Base-by-base conservation (phyloP, 768 basidiomycete species). In the Lenzites betulinus region DNA sequence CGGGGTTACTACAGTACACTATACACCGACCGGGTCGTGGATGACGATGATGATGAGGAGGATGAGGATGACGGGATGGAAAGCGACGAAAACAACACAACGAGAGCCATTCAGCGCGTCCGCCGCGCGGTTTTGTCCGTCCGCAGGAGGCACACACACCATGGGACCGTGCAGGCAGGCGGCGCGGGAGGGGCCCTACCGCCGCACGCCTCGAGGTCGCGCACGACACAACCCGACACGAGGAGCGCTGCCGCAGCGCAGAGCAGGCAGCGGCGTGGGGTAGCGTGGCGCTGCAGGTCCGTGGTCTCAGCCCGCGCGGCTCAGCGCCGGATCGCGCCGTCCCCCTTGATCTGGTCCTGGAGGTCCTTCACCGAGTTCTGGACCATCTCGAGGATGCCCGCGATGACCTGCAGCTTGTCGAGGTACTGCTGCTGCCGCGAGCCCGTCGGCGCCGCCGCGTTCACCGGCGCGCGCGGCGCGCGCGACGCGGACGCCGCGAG, bases 61-160 rank as follows among this genome's bases (percentile, higher is more conserved):
- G n/a, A n/a, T n/a, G n/a, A n/a, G 30, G 35, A 56, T 58, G 51
- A 56, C 51, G 61, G 11, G 30, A 33, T 33, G 11, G 38, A 63
- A 63, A 63, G 62, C 62, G 54, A 63, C 51, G 62, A 63, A 54
- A 63, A 63, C 62, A 63, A 38, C 62, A 63, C 62, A 63, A 44
- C 62, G 62, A 63, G 51, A 62, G 54, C 54, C 43, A 43, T 58
- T 42, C 38, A 35, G 51, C 57, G 52, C 42, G 62, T 33, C 51
- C 47, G n/a, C n/a, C n/a, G 56, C 38, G 60, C 55, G 51, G 54
- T 51, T 56, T 23, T 60, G 59, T 60, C 54, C 60, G 36, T 57
- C 50, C 50, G 43, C 50, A 33, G 43, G 43, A 26, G 25, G 54
- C 53, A 51, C 49, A 44, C 42, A 13, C 44, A 16, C 26, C n/a